These are phyloP conservation scores for Saccharomyces pastorianus DNA, from an alignment of 1,139 yeast genomes.

Conservation along the genomic window DNA sequence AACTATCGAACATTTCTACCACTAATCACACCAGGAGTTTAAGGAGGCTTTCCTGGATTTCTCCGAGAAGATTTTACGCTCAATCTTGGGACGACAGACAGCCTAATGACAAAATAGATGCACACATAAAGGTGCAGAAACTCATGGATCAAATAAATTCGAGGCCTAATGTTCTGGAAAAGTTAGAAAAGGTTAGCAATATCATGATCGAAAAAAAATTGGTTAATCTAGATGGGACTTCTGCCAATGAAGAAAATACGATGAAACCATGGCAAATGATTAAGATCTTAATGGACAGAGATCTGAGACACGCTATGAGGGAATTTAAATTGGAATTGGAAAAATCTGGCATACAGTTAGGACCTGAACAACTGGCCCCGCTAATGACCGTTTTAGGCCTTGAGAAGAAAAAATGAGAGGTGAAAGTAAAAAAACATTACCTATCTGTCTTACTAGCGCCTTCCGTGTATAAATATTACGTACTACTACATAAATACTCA, in stretches of 20 bases:
- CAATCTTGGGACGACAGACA: conserved; percentile 24
- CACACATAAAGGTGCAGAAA: conserved; percentile 21
- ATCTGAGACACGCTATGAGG: conserved; percentile 21
- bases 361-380: conserved; percentile 25
- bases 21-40: neutral
- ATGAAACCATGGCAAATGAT: conserved; percentile 23
- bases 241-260: conserved; percentile 7
- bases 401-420: conserved; percentile 12
- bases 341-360: conserved; percentile 20
- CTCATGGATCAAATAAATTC: conserved; percentile 22
- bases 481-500: neutral
- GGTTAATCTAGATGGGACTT: conserved; percentile 14
- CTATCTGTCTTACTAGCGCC: neutral
- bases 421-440: neutral
- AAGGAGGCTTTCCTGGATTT: neutral
- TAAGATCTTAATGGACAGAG: conserved; percentile 23
- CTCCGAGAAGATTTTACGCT: conserved; percentile 14
- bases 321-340: conserved; percentile 21
- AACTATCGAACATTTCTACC: neutral
- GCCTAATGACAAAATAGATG: conserved; percentile 17
- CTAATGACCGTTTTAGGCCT: conserved; percentile 25
- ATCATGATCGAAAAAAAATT: conserved; percentile 19
- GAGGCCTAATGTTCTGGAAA: conserved; percentile 18
- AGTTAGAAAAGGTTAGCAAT: conserved; percentile 17
- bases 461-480: neutral